Percentiles rank a stretch among this genome's conserved stretches.
Conservation (phyloP, 1,284 basidiomycete species). For the Dichomitus squalens region DNA sequence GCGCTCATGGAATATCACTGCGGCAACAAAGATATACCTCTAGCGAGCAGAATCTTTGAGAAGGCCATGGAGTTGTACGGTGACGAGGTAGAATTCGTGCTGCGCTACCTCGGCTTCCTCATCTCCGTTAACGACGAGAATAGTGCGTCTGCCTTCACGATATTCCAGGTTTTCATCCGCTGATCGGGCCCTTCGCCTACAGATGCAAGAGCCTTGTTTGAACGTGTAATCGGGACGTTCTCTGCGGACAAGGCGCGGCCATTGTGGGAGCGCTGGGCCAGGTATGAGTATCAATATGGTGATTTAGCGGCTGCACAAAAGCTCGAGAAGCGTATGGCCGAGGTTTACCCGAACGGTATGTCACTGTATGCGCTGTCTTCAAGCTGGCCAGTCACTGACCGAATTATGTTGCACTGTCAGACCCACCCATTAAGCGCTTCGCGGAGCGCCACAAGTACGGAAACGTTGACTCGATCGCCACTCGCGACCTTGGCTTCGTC, state of each 20-base stretch:
- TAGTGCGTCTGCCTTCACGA: slow-evolving; percentile 56
- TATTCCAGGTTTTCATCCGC: neutral
- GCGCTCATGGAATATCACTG: slow-evolving; percentile 97
- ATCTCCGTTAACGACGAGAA: slow-evolving; percentile 95
- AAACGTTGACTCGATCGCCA: slow-evolving; percentile 87
- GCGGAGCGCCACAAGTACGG: slow-evolving; percentile 90
- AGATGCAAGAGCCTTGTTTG: slow-evolving; percentile 97
- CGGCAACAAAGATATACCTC: slow-evolving; percentile 75
- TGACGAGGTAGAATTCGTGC: slow-evolving; percentile 84
- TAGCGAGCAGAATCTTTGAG: slow-evolving; percentile 94
- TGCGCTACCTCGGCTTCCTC: slow-evolving; percentile 90
- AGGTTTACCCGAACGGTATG: slow-evolving; percentile 84
- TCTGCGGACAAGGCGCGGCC: slow-evolving; percentile 79
- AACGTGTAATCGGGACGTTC: slow-evolving; percentile 83
- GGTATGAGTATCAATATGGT: slow-evolving; percentile 95
- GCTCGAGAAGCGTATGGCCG: slow-evolving; percentile 86
- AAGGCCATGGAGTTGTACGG: slow-evolving; percentile 88
- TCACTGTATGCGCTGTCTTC: neutral
- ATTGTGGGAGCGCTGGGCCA: slow-evolving; percentile 95
- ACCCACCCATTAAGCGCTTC: slow-evolving; percentile 89
- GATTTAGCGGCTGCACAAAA: slow-evolving; percentile 90
- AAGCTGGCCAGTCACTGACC: neutral
- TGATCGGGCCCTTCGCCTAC: slow-evolving; percentile 11
- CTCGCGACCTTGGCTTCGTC: slow-evolving; percentile 84
- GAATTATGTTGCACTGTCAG: slow-evolving; percentile 40